Evolutionary conservation across 2,329 filamentous ascomycete genomes (phyloP).

Genomic region (Harringtonia aguacate): DNA sequence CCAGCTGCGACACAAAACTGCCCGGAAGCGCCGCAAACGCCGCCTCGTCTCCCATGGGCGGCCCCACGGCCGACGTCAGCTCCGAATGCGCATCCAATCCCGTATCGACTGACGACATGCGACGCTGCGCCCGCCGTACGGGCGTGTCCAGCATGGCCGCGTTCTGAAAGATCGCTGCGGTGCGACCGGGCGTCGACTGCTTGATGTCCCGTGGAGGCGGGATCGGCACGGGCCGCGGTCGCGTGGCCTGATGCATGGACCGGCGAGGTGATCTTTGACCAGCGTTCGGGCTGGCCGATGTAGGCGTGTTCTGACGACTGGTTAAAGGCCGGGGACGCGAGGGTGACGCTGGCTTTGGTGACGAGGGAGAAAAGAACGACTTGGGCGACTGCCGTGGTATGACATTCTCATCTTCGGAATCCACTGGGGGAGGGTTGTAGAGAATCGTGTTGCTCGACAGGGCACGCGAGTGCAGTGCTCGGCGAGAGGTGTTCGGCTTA

Average conservation of each 20-base stretch:
- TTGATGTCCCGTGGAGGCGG: conserved; percentile 39
- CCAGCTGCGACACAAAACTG: conserved; percentile 75
- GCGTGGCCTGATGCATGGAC: conserved; percentile 31
- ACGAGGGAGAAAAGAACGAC: conserved; percentile 27
- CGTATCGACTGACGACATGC: conserved; percentile 56
- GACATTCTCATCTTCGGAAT: background rate
- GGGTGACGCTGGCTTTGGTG: conserved; percentile 22
- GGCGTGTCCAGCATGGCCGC: conserved; percentile 32
- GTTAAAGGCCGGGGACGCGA: conserved; percentile 23
- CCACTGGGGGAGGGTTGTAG: conserved; percentile 53
- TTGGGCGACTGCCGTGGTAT: background rate
- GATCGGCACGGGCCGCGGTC: conserved; percentile 49
- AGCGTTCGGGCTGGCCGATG: conserved; percentile 16
- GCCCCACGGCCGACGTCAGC: conserved; percentile 46
- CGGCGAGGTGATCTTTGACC: conserved; percentile 36
- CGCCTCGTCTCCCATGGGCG: conserved; percentile 31
- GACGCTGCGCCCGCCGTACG: conserved; percentile 26
- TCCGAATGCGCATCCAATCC: conserved; percentile 55
- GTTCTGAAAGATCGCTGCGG: conserved; percentile 30
- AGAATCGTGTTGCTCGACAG: conserved; percentile 75
- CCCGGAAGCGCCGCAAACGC: conserved; percentile 56
- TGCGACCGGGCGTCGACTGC: conserved; percentile 43
- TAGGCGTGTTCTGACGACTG: conserved; percentile 29
- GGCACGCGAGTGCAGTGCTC: conserved; percentile 55
- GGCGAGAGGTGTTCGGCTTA: conserved; percentile 1